Base-by-base conservation (phyloP, 2,329 filamentous ascomycete species). In the Chlorencoelia australis region DNA sequence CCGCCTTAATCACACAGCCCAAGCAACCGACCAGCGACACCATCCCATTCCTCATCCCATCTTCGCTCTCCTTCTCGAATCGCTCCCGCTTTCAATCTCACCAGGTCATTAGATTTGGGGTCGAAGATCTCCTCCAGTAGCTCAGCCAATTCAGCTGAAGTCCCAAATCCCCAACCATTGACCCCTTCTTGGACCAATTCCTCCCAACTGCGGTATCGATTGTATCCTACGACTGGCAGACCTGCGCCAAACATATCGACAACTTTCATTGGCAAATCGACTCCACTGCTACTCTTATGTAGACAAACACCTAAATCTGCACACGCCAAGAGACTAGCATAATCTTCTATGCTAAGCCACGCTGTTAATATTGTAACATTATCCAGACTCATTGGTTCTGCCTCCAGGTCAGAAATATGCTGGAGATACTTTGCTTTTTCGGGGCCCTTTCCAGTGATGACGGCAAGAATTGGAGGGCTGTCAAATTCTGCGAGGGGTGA, bases 201-300 rank as follows among this genome's bases (percentile, higher is more conserved):
- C 2, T 74, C 67, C 69, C 94, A 94, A 44, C 88, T 89, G 55
- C 88, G 79, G 54, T 94, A 98, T 2, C 73, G 71, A 17, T 74
- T 75, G 69, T 91, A 96, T 4, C 87, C 89, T 0, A 81, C 79
- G 0, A 98, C 91, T 0, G 91, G 91, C 18, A 98, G 65, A 0
- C 89, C 91, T 0, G 88, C 82, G 2, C 91, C 91, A 57, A 98
- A 96, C 88, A 98, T 95, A 57, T 98, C 91, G 10, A 98, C 88
- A 1, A 98, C 87, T 62, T 98, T 98, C 91, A 98, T 98, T 0
- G 91, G 91, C 14, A 98, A 66, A 59, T 98, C 91, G 0, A 98
- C 87, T 1, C 91, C 91, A 2, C 86, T 94, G 47, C 83, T 93
- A 10, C 87, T 95, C 46, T 77, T 94, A 63, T 98, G 91, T 17